phyloP scores from a whole-genome alignment of 441 rosid genomes.

The Theobroma grandiflorum region DNA sequence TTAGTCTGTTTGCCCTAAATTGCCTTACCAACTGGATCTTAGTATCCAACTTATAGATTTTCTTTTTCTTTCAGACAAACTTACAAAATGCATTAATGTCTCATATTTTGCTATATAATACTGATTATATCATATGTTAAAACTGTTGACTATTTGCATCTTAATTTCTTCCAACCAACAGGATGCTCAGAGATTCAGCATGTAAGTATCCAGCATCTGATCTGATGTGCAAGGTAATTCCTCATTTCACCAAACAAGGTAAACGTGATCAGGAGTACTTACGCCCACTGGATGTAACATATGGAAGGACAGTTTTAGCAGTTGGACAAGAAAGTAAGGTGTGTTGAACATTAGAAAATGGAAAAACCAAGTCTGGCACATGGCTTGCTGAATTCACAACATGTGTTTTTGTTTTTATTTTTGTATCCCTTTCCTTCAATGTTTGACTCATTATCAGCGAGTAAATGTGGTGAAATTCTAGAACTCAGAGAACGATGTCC shows the following conservation, averaged over 20 bases:
- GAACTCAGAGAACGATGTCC: not conserved
- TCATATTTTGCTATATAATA: not conserved
- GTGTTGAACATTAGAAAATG: not conserved
- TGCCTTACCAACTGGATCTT: conserved; percentile 1
- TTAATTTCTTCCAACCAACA: too few species aligned
- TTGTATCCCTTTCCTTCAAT: not conserved
- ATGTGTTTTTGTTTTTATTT: not conserved
- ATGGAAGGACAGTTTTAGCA: not conserved
- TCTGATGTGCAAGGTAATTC: not conserved
- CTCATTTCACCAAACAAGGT: conserved; percentile 6
- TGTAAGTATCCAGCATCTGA: too few species aligned
- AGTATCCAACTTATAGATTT: not conserved
- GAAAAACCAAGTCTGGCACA: not conserved
- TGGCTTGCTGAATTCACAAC: conserved; percentile 9
- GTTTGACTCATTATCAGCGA: not conserved
- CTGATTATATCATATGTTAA: not conserved
- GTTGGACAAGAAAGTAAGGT: conserved; percentile 5
- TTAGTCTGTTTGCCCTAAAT: conserved; percentile 12
- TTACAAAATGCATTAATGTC: not conserved
- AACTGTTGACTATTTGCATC: too few species aligned
- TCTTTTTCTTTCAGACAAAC: too few species aligned
- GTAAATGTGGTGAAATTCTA: not conserved
- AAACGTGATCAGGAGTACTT: not conserved
- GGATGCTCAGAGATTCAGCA: too few species aligned
- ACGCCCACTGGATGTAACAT: not conserved